Evolutionary conservation across 2,329 filamentous ascomycete genomes (phyloP), one percentile per base, ranked within the genome.

Genomic region (Xylaria arbuscula): DNA sequence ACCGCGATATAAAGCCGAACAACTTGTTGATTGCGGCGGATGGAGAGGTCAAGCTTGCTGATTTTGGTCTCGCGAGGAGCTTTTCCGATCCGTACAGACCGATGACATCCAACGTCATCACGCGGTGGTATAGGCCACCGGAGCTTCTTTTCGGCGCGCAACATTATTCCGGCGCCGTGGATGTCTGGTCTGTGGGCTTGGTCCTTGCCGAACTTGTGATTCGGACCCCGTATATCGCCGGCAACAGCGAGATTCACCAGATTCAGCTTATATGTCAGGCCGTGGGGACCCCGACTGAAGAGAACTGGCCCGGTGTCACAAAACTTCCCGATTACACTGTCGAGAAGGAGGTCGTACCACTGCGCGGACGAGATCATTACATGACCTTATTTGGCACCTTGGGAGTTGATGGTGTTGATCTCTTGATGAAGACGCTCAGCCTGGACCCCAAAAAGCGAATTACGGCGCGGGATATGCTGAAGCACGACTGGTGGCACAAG

Each of bases 1-100:
- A 99, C 82, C 93, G 96, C 75, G 96, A 99, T 84, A 98, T 99
- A 85, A 99, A 99, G 82, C 95, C 95, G 56, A 98, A 98, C 87
- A 99, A 99, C 83, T 84, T 98, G 81, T 86, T 99, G 68, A 97
- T 99, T 75, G 94, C 94, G 24, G 92, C 93, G 50, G 93, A 97
- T 78, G 95, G 96, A 57, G 93, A 95, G 77, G 89, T 99, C 77
- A 98, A 98, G 80, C 88, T 99, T 59, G 96, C 95, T 42, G 96
- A 99, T 91, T 99, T 99, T 76, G 96, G 96, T 86, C 89, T 99
- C 40, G 96, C 96, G 6, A 87, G 96, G 70, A 89, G 87, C 69
- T 98, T 98, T 79, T 91, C 93, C 8, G 96, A 99, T 79, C 95
- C 96, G 0, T 93, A 94, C 76, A 85, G 89, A 64, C 87, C 87